These are phyloP conservation scores for Anthoceros angustus DNA, from an alignment of 225 moss, liverwort and hornwort genomes.

Conservation along the genomic window DNA sequence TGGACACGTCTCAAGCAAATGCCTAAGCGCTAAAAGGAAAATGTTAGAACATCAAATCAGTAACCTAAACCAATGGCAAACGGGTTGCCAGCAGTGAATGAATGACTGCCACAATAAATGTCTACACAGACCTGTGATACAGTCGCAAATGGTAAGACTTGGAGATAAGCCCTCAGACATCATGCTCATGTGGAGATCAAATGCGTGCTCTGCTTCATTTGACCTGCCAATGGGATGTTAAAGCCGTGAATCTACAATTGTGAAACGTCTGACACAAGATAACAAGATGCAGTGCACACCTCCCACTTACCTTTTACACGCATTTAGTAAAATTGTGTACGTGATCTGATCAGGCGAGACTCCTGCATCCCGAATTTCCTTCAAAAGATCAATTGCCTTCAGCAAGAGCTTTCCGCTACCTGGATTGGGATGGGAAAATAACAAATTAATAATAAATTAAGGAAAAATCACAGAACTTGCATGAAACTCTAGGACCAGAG, in stretches of 20 bases:
- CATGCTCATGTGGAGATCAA: conserved; percentile 57
- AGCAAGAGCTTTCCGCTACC: conserved; percentile 62
- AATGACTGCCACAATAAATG: neutral
- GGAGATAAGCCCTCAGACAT: conserved; percentile 65
- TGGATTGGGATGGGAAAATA: conserved; percentile 16
- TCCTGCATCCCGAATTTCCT: conserved; percentile 55
- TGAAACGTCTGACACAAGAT: neutral
- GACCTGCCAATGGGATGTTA: conserved; percentile 30
- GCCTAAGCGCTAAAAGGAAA: conserved; percentile 15
- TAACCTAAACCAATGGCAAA: neutral
- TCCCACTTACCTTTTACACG: conserved; percentile 66
- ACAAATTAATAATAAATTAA: neutral
- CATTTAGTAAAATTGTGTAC: conserved; percentile 71
- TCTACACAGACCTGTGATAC: conserved; percentile 42
- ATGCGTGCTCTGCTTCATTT: conserved; percentile 58
- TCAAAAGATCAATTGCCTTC: conserved; percentile 39
- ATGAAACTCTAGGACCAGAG: neutral
- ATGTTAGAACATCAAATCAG: conserved; percentile 7
- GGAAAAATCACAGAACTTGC: neutral
- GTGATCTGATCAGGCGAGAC: conserved; percentile 60
- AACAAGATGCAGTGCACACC: neutral
- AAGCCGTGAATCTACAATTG: neutral
- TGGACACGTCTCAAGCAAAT: conserved; percentile 41
- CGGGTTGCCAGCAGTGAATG: conserved; percentile 13
- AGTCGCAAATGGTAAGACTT: conserved; percentile 69